These are phyloP conservation scores for Aspergillus funiculosus DNA, from an alignment of 495 filamentous ascomycete genomes.

Conservation along the genomic window DNA sequence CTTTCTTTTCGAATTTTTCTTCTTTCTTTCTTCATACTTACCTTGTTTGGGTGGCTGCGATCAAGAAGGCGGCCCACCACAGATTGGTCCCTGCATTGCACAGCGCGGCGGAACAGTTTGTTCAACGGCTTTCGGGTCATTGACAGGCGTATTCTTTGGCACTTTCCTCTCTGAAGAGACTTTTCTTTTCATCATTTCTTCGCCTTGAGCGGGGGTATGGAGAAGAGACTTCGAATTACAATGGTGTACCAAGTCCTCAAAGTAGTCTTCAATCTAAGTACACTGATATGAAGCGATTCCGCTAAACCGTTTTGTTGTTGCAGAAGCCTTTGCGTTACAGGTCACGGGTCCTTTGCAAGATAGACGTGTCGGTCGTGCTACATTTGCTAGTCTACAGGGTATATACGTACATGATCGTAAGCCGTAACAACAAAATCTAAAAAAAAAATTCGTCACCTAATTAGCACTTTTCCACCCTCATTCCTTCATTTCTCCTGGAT, in stretches of 20 bases:
- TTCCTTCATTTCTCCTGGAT: slow-evolving; percentile 8
- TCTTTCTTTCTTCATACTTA: slow-evolving; percentile 66
- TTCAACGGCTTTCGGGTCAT: slow-evolving; percentile 66
- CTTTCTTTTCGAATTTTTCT: slow-evolving; percentile 28
- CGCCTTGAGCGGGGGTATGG: slow-evolving; percentile 44
- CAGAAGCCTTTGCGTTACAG: too few species aligned
- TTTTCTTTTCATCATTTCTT: slow-evolving; percentile 55
- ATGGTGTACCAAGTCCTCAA: too few species aligned
- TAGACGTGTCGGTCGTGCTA: too few species aligned
- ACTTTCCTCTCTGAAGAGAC: slow-evolving; percentile 37
- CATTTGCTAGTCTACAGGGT: too few species aligned
- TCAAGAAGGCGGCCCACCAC: slow-evolving; percentile 57
- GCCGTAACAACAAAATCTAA: too few species aligned
- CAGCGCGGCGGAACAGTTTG: slow-evolving; percentile 61
- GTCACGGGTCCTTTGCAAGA: too few species aligned
- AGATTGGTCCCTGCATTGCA: slow-evolving; percentile 70
- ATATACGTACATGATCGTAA: too few species aligned
- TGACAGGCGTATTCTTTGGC: slow-evolving; percentile 72
- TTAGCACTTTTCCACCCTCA: too few species aligned
- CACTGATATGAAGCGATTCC: too few species aligned
- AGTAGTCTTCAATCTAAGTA: too few species aligned
- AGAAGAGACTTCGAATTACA: slow-evolving; percentile 38
- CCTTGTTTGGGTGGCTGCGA: slow-evolving; percentile 60
- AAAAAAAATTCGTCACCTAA: too few species aligned
- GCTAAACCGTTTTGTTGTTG: too few species aligned